Percentiles rank a stretch among this genome's conserved stretches.
phyloP scores from a whole-genome alignment of 1,139 yeast genomes.

The Petasospora rhodanensis region DNA sequence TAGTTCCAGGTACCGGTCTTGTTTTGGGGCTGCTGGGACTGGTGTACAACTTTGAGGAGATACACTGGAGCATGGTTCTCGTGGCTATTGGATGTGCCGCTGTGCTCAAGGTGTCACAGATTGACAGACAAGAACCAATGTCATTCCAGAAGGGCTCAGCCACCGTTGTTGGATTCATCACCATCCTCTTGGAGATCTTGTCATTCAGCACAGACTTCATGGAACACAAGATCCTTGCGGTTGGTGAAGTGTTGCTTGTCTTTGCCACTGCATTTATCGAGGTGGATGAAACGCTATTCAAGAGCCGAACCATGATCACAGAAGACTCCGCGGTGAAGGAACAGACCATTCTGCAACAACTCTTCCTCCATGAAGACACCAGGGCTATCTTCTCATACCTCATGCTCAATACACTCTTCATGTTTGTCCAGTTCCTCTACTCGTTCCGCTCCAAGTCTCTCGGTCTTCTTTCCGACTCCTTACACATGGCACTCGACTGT shows the following conservation, averaged over 20 bases:
- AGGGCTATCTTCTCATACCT: slow-evolving; percentile 85
- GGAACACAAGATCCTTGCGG: slow-evolving; percentile 8
- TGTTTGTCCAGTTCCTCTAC: slow-evolving; percentile 89
- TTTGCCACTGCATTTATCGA: slow-evolving; percentile 13
- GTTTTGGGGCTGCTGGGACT: slow-evolving; percentile 25
- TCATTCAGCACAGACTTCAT: slow-evolving; percentile 27
- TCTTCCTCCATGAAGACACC: slow-evolving; percentile 67
- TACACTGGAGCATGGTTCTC: slow-evolving; percentile 26
- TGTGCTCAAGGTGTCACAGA: slow-evolving; percentile 15
- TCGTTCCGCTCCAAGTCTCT: slow-evolving; percentile 90
- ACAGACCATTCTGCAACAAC: slow-evolving; percentile 30
- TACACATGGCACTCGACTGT: slow-evolving; percentile 96
- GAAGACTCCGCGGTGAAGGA: slow-evolving; percentile 10
- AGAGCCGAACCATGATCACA: slow-evolving; percentile 3
- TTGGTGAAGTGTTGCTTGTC: slow-evolving; percentile 16
- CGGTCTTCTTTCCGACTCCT: slow-evolving; percentile 86
- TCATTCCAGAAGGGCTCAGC: slow-evolving; percentile 22
- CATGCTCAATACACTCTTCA: slow-evolving; percentile 79
- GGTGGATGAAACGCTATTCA: slow-evolving; percentile 17
- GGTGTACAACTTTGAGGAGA: slow-evolving; percentile 22
- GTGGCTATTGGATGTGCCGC: slow-evolving; percentile 23
- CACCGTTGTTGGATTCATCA: slow-evolving; percentile 27
- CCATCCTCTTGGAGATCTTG: slow-evolving; percentile 30
- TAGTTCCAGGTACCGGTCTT: slow-evolving; percentile 22
- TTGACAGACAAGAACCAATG: slow-evolving; percentile 12